Conservation (phyloP, 768 basidiomycete species). For the Phylloporus arenicola region DNA sequence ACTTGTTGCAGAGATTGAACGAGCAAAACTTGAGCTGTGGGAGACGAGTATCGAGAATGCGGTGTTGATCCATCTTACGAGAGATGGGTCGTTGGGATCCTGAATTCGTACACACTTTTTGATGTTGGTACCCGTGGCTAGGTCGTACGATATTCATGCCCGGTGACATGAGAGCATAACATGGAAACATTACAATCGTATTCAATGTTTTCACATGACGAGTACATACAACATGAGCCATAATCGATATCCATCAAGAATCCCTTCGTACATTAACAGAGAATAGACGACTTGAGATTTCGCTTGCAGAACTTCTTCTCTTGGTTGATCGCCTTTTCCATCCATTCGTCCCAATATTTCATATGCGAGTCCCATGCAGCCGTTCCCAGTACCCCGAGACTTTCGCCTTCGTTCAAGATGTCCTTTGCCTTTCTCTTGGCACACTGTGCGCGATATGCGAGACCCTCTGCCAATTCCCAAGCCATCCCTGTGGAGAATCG, state of each 20-base stretch:
- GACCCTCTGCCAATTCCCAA: conserved; percentile 33
- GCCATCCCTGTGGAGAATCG: conserved; percentile 40
- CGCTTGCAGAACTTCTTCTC: conserved; percentile 11
- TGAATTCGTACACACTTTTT: neutral
- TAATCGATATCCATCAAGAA: neutral
- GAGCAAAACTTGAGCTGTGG: conserved; percentile 65
- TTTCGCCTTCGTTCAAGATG: conserved; percentile 20
- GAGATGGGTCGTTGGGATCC: conserved; percentile 18
- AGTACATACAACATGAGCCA: conserved; percentile 17
- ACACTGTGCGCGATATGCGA: conserved; percentile 34
- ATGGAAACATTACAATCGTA: conserved; percentile 1
- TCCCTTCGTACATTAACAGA: conserved; percentile 8
- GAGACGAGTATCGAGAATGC: conserved; percentile 67
- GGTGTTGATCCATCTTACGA: conserved; percentile 47
- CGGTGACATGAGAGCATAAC: neutral
- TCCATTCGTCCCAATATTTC: conserved; percentile 20
- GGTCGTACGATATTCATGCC: no score
- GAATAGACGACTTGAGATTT: conserved; percentile 7
- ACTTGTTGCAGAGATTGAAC: conserved; percentile 50
- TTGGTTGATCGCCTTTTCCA: conserved; percentile 2
- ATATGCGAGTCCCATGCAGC: conserved; percentile 15
- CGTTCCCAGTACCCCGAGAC: conserved; percentile 10
- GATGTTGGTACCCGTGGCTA: no score
- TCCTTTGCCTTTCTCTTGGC: conserved; percentile 44
- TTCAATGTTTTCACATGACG: conserved; percentile 15